These are phyloP conservation scores for Penicillium ucsense DNA, from an alignment of 495 filamentous ascomycete species.

Conservation along the genomic window DNA sequence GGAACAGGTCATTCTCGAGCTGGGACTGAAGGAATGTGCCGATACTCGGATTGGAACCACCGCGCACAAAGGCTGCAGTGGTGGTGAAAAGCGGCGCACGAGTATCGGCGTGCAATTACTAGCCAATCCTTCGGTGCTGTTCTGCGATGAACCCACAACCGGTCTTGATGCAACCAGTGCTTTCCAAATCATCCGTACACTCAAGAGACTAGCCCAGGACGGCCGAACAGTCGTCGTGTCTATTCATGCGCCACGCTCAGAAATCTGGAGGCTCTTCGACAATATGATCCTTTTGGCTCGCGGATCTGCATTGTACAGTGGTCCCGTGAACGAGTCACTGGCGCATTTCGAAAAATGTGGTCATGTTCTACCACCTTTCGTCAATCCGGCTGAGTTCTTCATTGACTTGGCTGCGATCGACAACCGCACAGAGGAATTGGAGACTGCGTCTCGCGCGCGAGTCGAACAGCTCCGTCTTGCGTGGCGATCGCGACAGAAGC, in stretches of 20 bases:
- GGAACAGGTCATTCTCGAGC: conserved; percentile 62
- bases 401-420: conserved; percentile 65
- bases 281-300: conserved; percentile 52
- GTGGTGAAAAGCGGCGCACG: conserved; percentile 64
- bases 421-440: conserved; percentile 50
- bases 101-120: conserved; percentile 69
- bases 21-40: conserved; percentile 65
- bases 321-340: conserved; percentile 40
- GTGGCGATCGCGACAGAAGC: conserved; percentile 32
- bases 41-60: conserved; percentile 59
- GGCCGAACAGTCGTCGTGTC: conserved; percentile 64
- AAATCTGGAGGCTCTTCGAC: conserved; percentile 69
- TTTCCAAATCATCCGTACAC: conserved; percentile 58
- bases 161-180: conserved; percentile 66
- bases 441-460: conserved; percentile 44
- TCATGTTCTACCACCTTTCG: conserved; percentile 50
- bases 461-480: conserved; percentile 44
- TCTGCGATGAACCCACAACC: conserved; percentile 68
- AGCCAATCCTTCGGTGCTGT: conserved; percentile 63
- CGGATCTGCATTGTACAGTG: conserved; percentile 57
- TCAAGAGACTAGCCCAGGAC: conserved; percentile 54
- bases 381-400: conserved; percentile 65
- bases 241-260: conserved; percentile 64
- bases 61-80: conserved; percentile 62
- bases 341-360: conserved; percentile 49